phyloP scores from a whole-genome alignment of 2,329 filamentous ascomycete species.

The Fusarium clavum region DNA sequence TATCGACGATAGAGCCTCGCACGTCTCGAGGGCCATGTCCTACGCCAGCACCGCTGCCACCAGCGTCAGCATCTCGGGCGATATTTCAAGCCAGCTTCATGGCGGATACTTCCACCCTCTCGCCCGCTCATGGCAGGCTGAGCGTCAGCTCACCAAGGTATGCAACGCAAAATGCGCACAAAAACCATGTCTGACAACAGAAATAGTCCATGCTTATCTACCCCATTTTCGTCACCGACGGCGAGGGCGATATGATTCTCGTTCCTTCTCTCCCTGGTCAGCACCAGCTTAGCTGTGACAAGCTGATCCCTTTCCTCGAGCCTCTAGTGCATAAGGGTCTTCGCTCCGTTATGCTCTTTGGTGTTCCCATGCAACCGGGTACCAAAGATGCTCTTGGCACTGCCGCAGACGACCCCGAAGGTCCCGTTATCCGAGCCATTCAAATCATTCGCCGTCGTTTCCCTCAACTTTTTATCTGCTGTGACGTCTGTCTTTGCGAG shows the following conservation, averaged over 20 bases:
- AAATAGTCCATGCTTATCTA: slow-evolving; percentile 96
- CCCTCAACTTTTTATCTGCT: slow-evolving; percentile 89
- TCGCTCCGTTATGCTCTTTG: slow-evolving; percentile 93
- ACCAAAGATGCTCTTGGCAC: slow-evolving; percentile 93
- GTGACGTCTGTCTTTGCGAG: slow-evolving; percentile 97
- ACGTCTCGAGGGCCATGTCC: slow-evolving; percentile 72
- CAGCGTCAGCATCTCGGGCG: slow-evolving; percentile 76
- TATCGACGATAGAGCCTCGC: slow-evolving; percentile 70
- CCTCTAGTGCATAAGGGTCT: slow-evolving; percentile 91
- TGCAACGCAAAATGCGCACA: slow-evolving; percentile 36
- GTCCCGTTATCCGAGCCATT: slow-evolving; percentile 90
- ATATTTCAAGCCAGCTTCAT: slow-evolving; percentile 86
- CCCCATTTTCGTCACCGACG: slow-evolving; percentile 94
- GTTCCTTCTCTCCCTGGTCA: slow-evolving; percentile 94
- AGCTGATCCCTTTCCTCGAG: slow-evolving; percentile 83
- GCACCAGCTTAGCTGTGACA: slow-evolving; percentile 87
- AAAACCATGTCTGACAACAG: slow-evolving; percentile 25
- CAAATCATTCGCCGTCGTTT: slow-evolving; percentile 85
- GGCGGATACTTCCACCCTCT: slow-evolving; percentile 85
- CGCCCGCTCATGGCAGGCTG: slow-evolving; percentile 83
- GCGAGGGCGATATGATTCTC: slow-evolving; percentile 88
- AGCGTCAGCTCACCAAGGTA: slow-evolving; percentile 87
- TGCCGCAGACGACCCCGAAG: slow-evolving; percentile 89
- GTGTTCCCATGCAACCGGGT: slow-evolving; percentile 83
- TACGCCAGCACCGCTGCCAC: slow-evolving; percentile 75